A percentile compares a stretch with the other conserved stretches of the same genome.
These are phyloP conservation scores for Coffea eugenioides DNA, from an alignment of 257 asterid species.

Conservation along the genomic window DNA sequence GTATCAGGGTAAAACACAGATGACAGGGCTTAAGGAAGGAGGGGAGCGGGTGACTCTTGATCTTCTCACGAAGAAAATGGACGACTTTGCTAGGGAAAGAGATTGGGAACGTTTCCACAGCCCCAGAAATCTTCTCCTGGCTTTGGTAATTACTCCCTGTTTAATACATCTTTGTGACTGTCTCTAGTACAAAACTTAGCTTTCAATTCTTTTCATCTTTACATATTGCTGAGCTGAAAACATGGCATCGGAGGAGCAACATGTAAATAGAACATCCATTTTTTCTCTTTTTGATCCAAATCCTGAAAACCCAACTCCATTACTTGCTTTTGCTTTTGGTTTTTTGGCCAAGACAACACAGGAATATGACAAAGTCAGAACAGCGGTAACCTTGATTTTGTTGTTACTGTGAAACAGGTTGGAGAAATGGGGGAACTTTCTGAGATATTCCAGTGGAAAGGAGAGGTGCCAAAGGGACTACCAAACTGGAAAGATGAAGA, in stretches of 20 bases:
- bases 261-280: background rate
- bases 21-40: constrained; percentile 19
- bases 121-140: constrained; percentile 51
- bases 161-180: too few species aligned
- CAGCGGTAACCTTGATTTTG: background rate
- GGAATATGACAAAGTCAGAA: background rate
- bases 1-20: background rate
- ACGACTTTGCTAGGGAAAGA: constrained; percentile 44
- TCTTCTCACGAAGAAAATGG: constrained; percentile 39
- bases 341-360: background rate
- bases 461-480: constrained; percentile 42
- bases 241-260: background rate
- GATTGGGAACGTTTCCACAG: constrained; percentile 50
- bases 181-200: too few species aligned
- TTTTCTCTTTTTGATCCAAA: constrained; percentile 2
- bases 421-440: constrained; percentile 46
- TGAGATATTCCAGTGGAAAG: constrained; percentile 46
- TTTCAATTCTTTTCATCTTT: too few species aligned
- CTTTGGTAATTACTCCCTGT: constrained; percentile 28
- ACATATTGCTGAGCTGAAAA: too few species aligned
- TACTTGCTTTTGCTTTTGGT: background rate
- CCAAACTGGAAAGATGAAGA: constrained; percentile 42
- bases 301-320: background rate
- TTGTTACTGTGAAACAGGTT: constrained; percentile 18
- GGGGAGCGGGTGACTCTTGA: constrained; percentile 40